Evolutionary conservation across 192 early-diverging fungal species (phyloP).

Genomic region (Coemansia sp.): DNA sequence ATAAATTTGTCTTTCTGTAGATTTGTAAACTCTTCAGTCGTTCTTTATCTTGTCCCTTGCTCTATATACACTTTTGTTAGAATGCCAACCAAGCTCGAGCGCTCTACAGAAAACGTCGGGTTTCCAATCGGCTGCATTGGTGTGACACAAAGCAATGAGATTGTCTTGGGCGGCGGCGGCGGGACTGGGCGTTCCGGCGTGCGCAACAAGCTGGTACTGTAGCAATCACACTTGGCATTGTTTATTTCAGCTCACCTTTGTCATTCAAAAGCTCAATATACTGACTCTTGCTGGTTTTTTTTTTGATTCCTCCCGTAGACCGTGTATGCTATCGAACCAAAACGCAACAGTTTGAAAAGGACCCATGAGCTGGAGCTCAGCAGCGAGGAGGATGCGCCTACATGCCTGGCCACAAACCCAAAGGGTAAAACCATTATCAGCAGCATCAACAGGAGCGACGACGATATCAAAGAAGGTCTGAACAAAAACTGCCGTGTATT

Average conservation of each 20-base stretch:
- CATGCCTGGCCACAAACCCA: constrained; percentile 78
- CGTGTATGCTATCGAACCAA: constrained; percentile 56
- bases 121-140: constrained; percentile 65
- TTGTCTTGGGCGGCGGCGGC: constrained; percentile 85
- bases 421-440: constrained; percentile 63
- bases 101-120: constrained; percentile 48
- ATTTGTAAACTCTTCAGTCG: neutral
- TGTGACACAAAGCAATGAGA: constrained; percentile 58
- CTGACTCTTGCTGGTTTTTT: neutral
- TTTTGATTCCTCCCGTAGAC: constrained; percentile 31
- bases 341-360: constrained; percentile 22
- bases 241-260: too few relatives aligned
- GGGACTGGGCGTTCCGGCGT: constrained; percentile 78
- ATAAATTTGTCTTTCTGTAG: neutral
- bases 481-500: constrained; percentile 84
- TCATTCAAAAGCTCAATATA: too few relatives aligned
- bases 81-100: constrained; percentile 22
- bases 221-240: neutral
- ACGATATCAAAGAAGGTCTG: constrained; percentile 64
- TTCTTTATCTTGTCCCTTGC: neutral
- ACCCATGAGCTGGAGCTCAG: constrained; percentile 50
- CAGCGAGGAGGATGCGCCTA: constrained; percentile 80
- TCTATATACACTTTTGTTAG: neutral
- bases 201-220: constrained; percentile 81
- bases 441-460: constrained; percentile 70